Percentiles rank a stretch among this genome's conserved stretches.
phyloP scores from a whole-genome alignment of 805 yeast species.

The Saccharomycopsis sp. region DNA sequence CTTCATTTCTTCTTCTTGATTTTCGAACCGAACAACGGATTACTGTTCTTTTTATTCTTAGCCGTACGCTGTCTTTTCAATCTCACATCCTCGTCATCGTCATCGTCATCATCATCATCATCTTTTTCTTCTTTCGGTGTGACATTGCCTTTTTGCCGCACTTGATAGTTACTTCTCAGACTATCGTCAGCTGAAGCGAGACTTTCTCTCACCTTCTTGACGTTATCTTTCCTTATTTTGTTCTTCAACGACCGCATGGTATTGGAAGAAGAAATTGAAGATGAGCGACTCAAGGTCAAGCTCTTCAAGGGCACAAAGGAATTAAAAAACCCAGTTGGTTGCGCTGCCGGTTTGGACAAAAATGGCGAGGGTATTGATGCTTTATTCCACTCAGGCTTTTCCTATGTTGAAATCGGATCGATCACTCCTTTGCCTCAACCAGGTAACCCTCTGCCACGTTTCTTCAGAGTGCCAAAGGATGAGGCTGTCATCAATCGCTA shows the following conservation, averaged over 20 bases:
- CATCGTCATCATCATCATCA: not conserved
- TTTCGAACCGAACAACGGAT: slow-evolving; percentile 3
- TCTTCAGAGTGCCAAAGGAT: slow-evolving; percentile 78
- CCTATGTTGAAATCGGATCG: slow-evolving; percentile 89
- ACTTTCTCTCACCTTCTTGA: slow-evolving; percentile 5
- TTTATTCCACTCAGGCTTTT: slow-evolving; percentile 69
- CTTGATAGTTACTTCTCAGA: not conserved
- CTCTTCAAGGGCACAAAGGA: slow-evolving; percentile 49
- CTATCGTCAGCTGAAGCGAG: not conserved
- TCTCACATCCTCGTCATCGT: slow-evolving; percentile 2
- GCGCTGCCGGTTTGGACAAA: slow-evolving; percentile 95
- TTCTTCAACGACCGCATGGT: slow-evolving; percentile 19
- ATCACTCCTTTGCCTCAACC: slow-evolving; percentile 91
- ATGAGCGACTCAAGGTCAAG: slow-evolving; percentile 46
- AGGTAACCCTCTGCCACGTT: slow-evolving; percentile 90
- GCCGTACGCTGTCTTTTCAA: slow-evolving; percentile 3
- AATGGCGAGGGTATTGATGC: slow-evolving; percentile 88
- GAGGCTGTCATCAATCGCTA: slow-evolving; percentile 90
- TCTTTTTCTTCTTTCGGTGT: too few relatives aligned
- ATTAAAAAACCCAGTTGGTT: slow-evolving; percentile 74
- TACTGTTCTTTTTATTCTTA: slow-evolving; percentile 8
- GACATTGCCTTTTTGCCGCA: not conserved
- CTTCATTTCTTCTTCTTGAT: slow-evolving; percentile 8
- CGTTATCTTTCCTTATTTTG: slow-evolving; percentile 13
- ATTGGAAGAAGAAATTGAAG: slow-evolving; percentile 40